Percentiles rank a stretch among this genome's conserved stretches.
phyloP scores from a whole-genome alignment of 2,329 filamentous ascomycete species.

The Calonectria hawksworthii region DNA sequence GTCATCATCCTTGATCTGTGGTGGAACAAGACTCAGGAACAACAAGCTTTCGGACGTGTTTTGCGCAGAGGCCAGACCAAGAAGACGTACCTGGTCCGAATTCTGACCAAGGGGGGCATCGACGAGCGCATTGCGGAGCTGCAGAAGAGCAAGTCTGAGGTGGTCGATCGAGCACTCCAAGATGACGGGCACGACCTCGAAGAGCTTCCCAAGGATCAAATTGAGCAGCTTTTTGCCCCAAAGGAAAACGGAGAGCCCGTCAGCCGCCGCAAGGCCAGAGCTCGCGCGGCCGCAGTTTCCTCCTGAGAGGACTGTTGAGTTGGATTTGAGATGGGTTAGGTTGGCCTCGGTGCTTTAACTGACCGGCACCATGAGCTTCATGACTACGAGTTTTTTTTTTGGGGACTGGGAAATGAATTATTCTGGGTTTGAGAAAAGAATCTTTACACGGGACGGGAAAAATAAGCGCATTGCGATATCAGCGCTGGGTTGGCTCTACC shows the following conservation, averaged over 20 bases:
- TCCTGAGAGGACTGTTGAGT: no score
- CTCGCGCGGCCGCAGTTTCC: neutral
- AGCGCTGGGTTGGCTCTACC: neutral
- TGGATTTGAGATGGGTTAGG: neutral
- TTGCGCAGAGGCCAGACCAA: conserved; percentile 75
- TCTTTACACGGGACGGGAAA: neutral
- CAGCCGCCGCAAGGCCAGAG: neutral
- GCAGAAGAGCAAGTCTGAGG: conserved; percentile 68
- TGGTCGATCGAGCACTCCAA: conserved; percentile 54
- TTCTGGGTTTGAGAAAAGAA: neutral
- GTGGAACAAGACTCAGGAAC: conserved; percentile 74
- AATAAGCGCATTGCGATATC: neutral
- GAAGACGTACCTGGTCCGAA: conserved; percentile 69
- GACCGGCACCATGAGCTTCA: neutral
- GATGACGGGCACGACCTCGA: conserved; percentile 41
- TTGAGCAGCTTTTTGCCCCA: conserved; percentile 18
- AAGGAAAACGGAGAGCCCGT: neutral
- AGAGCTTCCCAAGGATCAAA: neutral
- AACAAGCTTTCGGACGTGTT: conserved; percentile 74
- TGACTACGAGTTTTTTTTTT: neutral
- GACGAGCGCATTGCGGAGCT: conserved; percentile 69
- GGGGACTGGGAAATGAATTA: neutral
- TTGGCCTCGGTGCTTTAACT: neutral
- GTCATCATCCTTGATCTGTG: conserved; percentile 69
- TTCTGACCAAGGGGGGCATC: conserved; percentile 69